Evolutionary conservation across 495 filamentous ascomycete species (phyloP), one percentile per base, ranked within the genome.

Genomic region (Trichoderma parareesei): DNA sequence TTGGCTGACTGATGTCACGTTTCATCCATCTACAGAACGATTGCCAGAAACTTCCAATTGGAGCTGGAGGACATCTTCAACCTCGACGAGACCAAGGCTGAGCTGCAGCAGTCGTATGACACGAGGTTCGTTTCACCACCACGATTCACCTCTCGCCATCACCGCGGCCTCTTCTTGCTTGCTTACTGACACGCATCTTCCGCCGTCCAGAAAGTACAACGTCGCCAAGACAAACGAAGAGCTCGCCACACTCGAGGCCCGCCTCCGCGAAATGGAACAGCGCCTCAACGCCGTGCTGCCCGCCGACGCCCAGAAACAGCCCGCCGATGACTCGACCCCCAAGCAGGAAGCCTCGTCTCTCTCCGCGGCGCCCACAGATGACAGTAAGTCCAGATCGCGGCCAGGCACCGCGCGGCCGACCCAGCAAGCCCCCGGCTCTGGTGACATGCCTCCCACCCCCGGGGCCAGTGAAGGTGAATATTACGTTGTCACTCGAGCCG

Each of bases 11-110:
- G 4, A 10, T 9, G 8, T 37, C n/a, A 14, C 4, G 27, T 48
- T 64, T 37, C 4, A 13, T 67, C 64, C 65, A 46, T 69, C 62
- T 68, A 40, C 77, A 97, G 93, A 65, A 93, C 90, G 64, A 87
- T 96, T 74, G 93, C 92, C 35, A 87, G 88, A 64, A 88, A 87
- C 64, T 97, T 98, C 80, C 91, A 91, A 40, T 79, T 87, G 35
- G 89, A 90, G 71, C 82, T 98, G 63, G 90, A 95, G 77, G 90
- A 92, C 74, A 87, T 92, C 67, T 98, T 98, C 75, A 83, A 87
- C 68, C 86, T 94, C 69, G 89, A 96, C 68, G 89, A 87, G 71
- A 86, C 85, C 68, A 77, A 97, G 66, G 86, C 89, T 69, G 83
- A 90, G 65, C 82, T 98, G 33, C 84, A 88, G 64, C 83, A 88